Conservation (phyloP, 2,329 filamentous ascomycete genomes). For the Cordyceps pruinosa region DNA sequence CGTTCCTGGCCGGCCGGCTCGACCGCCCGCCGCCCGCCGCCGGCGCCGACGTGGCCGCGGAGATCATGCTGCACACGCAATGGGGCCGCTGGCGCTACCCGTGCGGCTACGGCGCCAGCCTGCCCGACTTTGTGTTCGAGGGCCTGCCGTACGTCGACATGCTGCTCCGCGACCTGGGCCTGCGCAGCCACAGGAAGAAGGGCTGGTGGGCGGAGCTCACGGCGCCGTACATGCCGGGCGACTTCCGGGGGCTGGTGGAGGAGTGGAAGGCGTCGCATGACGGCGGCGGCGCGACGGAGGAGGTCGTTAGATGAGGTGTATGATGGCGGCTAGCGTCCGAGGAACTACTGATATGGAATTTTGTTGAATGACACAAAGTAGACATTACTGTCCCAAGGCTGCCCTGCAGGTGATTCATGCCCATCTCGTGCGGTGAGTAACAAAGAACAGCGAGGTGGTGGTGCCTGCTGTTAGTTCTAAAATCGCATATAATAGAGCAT, state of each 20-base stretch:
- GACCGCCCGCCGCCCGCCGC: conserved; percentile 26
- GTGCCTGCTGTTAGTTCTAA: no score
- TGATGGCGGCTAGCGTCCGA: background rate
- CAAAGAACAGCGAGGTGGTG: no score
- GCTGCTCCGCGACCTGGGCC: conserved; percentile 17
- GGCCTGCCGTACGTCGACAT: conserved; percentile 44
- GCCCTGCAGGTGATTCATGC: no score
- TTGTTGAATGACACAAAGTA: no score
- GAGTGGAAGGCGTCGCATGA: conserved; percentile 20
- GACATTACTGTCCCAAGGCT: no score
- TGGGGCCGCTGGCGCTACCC: conserved; percentile 36
- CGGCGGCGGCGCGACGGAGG: background rate
- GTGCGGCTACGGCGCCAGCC: conserved; percentile 40
- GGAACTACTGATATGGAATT: no score
- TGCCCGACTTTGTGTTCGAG: conserved; percentile 55
- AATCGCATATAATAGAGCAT: no score
- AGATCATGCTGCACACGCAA: conserved; percentile 44
- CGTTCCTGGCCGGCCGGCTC: conserved; percentile 48
- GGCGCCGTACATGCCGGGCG: conserved; percentile 14
- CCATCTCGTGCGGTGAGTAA: no score
- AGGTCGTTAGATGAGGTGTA: background rate
- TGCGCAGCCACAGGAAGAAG: conserved; percentile 16
- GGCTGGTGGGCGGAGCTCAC: conserved; percentile 14
- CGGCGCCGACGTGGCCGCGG: conserved; percentile 29
- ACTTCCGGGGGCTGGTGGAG: conserved; percentile 22